Conservation (phyloP, 371 early-diverging fungal genomes). For the Mortierella sp. region DNA sequence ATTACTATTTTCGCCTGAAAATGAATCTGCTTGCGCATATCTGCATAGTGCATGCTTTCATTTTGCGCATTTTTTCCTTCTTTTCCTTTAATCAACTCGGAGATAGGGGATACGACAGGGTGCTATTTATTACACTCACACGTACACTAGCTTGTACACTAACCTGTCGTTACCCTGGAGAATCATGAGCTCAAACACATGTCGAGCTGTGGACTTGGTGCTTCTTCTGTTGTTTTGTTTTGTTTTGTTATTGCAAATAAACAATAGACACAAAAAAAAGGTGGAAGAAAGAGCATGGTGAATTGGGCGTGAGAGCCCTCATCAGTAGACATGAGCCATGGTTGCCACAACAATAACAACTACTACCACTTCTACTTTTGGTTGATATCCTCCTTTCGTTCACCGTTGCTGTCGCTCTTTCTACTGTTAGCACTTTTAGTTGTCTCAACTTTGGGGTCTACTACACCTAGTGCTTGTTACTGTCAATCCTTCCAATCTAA, state of each 20-base stretch:
- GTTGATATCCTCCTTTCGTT: too few species aligned
- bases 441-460: too few species aligned
- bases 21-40: not conserved
- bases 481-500: not conserved
- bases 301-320: not conserved
- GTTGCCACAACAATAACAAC: not conserved
- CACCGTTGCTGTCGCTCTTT: too few species aligned
- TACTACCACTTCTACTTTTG: not conserved
- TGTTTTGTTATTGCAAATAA: not conserved
- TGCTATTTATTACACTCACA: too few species aligned
- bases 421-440: too few species aligned
- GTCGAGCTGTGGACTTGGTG: not conserved
- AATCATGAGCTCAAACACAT: constrained; percentile 27
- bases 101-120: not conserved
- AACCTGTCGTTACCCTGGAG: not conserved
- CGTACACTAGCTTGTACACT: too few species aligned
- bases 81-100: not conserved
- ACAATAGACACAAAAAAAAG: not conserved
- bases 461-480: not conserved
- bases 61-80: too few species aligned
- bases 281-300: not conserved
- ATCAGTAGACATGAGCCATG: not conserved
- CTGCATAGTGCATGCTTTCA: not conserved
- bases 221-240: not conserved
- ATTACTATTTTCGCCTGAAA: not conserved